Base-by-base conservation (phyloP, 2,329 filamentous ascomycete genomes). In the Fusarium pseudonygamai region DNA sequence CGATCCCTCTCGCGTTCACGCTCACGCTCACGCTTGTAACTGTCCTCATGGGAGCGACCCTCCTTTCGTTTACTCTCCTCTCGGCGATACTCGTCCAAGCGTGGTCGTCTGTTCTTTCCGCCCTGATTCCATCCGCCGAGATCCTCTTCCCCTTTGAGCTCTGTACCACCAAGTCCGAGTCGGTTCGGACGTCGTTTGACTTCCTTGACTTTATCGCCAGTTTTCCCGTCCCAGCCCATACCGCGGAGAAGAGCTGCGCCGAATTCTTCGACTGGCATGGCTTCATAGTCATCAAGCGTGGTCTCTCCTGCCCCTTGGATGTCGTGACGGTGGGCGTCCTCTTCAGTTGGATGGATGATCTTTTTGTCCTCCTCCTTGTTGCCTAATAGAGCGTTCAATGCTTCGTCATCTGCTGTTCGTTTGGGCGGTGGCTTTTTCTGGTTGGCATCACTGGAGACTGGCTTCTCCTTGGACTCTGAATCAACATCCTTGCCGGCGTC, bases 251-350 rank as follows among this genome's bases (percentile, higher is more conserved):
- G 87, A 1, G 95, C 95, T 24, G 95, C 93, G 13, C 96, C 96
- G 74, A 98, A 99, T 77, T 98, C 95, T 75, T 98, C 96, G 22
- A 98, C 94, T 0, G 96, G 96, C 70, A 97, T 92, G 18, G 92
- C 91, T 66, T 93, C 92, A 83, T 98, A 98, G 78, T 96, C 94
- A 39, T 93, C 93, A 24, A 97, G 84, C 0, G 91, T 93, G 8
- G 90, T 87, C 28, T 94, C 93, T 3, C 94, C 95, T 2, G 94
- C 92, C 32, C 88, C 85, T 18, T 88, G 86, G 36, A 95, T 88
- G 79, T 96, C 93, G 32, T 89, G 87, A 37, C 86, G 86, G 78
- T 94, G 95, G 6, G 90, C 91, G 67, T 93, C 91, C 72, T 88
- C 85, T 74, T 93, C 92, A n/a, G 86, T 87, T 20, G 86, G 78